Evolutionary conservation across 441 rosid species (phyloP).

Genomic region (Pelargonium australe): DNA sequence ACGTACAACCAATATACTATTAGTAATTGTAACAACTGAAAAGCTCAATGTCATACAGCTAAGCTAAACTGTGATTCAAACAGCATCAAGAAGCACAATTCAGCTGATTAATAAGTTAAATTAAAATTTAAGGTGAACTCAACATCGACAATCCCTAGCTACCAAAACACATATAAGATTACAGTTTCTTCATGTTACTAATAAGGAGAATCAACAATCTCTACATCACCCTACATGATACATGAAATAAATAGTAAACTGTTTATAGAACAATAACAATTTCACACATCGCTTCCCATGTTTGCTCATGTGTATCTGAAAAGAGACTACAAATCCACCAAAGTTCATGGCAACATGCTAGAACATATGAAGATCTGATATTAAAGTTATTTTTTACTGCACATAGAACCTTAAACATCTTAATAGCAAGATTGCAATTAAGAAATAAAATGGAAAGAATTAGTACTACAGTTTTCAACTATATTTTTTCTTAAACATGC

Average conservation of each 20-base stretch:
- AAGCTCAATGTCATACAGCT: background rate
- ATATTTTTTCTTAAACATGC: background rate
- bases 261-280: background rate
- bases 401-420: background rate
- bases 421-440: background rate
- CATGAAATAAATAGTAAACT: background rate
- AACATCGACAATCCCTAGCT: background rate
- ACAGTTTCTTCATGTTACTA: background rate
- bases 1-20: conserved; percentile 1
- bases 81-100: background rate
- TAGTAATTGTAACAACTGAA: background rate
- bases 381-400: background rate
- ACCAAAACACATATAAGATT: background rate
- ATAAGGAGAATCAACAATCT: background rate
- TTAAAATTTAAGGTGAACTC: background rate
- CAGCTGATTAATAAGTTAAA: background rate
- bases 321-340: background rate
- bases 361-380: background rate
- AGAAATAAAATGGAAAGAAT: background rate
- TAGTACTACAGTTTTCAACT: background rate
- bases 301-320: background rate
- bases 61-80: background rate
- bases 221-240: background rate
- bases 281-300: background rate
- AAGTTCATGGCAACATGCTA: background rate